Percentiles rank a stretch among this genome's conserved stretches.
Conservation (phyloP, 805 yeast species). For the Candida insectorum region DNA sequence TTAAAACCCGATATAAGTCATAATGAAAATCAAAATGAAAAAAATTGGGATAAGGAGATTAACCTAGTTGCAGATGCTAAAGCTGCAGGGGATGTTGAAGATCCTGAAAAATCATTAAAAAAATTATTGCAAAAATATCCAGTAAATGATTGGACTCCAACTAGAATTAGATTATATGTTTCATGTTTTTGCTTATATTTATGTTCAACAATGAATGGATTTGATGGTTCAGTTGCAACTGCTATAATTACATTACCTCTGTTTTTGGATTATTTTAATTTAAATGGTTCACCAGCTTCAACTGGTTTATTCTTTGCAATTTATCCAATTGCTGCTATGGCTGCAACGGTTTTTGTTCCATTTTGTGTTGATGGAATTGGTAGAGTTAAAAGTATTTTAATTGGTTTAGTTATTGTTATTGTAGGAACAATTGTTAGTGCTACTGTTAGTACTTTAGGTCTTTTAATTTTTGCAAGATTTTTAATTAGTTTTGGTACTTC, state of each 20-base stretch:
- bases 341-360: conserved; percentile 21
- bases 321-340: conserved; percentile 27
- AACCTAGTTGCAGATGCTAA: neutral
- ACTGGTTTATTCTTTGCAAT: conserved; percentile 33
- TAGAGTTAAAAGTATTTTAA: conserved; percentile 26
- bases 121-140: conserved; percentile 10
- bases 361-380: conserved; percentile 32
- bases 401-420: conserved; percentile 21
- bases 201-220: conserved; percentile 43
- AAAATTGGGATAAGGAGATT: neutral
- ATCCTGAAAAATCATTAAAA: conserved; percentile 8
- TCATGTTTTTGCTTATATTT: conserved; percentile 17
- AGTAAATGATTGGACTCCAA: conserved; percentile 9
- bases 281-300: conserved; percentile 27
- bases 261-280: conserved; percentile 13
- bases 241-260: conserved; percentile 16
- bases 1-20: neutral
- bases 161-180: conserved; percentile 10
- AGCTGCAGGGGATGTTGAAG: conserved; percentile 4
- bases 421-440: conserved; percentile 32
- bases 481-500: conserved; percentile 42
- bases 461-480: conserved; percentile 41
- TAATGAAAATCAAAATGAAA: neutral
- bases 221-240: conserved; percentile 40
- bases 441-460: conserved; percentile 18